Percentiles rank a stretch among this genome's conserved stretches.
Conservation (phyloP, 257 asterid species). For the Primulina huaijiensis region DNA sequence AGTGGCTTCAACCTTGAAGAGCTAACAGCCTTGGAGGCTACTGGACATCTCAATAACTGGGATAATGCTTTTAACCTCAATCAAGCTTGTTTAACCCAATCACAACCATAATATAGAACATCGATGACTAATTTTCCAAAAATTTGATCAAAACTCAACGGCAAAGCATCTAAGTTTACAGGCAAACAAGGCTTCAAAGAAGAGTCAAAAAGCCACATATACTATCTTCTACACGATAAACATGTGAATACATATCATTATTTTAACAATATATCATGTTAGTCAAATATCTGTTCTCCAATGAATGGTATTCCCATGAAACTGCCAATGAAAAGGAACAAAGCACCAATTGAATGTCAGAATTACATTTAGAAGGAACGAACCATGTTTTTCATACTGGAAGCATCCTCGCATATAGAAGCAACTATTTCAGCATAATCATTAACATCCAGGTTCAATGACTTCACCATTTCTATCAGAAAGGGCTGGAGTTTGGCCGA, state of each 20-base stretch:
- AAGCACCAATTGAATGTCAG: not conserved
- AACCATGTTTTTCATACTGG: slow-evolving; percentile 36
- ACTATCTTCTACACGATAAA: not conserved
- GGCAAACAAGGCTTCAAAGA: slow-evolving; percentile 1
- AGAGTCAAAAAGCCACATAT: not conserved
- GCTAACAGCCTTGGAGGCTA: not conserved
- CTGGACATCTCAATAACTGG: not conserved
- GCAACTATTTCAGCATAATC: slow-evolving; percentile 32
- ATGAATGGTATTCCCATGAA: not conserved
- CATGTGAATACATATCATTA: slow-evolving; percentile 1
- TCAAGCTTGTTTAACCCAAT: not conserved
- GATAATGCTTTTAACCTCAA: not conserved
- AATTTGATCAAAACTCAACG: not conserved
- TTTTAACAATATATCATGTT: not conserved
- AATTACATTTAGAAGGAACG: slow-evolving; percentile 20
- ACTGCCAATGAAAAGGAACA: slow-evolving; percentile 1
- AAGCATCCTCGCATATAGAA: slow-evolving; percentile 34
- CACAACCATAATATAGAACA: not conserved
- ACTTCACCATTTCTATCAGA: slow-evolving; percentile 33
- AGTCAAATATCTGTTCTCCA: slow-evolving; percentile 1
- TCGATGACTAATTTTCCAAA: not conserved
- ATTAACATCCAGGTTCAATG: slow-evolving; percentile 27
- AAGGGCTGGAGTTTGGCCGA: slow-evolving; percentile 30
- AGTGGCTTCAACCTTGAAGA: not conserved
- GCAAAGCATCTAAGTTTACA: not conserved